Evolutionary conservation across 2,329 filamentous ascomycete genomes (phyloP).

Genomic region (Hypoxylon sp.): DNA sequence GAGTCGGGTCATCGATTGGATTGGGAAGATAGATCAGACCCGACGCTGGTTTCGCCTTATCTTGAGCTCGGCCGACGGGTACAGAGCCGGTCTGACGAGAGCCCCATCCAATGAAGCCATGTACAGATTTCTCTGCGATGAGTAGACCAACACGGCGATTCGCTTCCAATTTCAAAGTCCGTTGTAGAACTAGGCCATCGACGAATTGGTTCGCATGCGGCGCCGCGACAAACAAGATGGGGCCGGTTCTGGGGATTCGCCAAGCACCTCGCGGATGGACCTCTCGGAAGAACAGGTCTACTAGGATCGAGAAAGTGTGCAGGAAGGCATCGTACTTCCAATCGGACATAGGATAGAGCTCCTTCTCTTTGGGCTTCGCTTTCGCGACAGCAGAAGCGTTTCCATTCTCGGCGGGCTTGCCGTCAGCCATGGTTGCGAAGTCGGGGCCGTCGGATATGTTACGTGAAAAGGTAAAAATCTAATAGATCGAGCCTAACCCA

Average conservation of each 20-base stretch:
- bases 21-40: slow-evolving; percentile 92
- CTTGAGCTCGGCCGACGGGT: slow-evolving; percentile 92
- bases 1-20: slow-evolving; percentile 84
- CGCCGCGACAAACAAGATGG: slow-evolving; percentile 94
- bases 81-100: slow-evolving; percentile 89
- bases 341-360: slow-evolving; percentile 77
- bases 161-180: slow-evolving; percentile 87
- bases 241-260: slow-evolving; percentile 90
- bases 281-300: slow-evolving; percentile 98
- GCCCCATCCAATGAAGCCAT: slow-evolving; percentile 90
- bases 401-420: slow-evolving; percentile 40
- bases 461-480: slow-evolving; percentile 7
- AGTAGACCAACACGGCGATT: slow-evolving; percentile 91
- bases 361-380: slow-evolving; percentile 58
- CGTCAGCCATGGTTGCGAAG: slow-evolving; percentile 46
- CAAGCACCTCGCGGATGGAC: slow-evolving; percentile 95
- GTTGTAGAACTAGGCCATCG: slow-evolving; percentile 93
- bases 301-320: slow-evolving; percentile 83
- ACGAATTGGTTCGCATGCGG: slow-evolving; percentile 98
- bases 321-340: slow-evolving; percentile 85
- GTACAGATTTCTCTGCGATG: slow-evolving; percentile 95
- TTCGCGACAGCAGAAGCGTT: slow-evolving; percentile 37
- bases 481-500: slow-evolving; percentile 25
- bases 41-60: slow-evolving; percentile 82
- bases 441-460: slow-evolving; percentile 15